Evolutionary conservation across 2,329 filamentous ascomycete genomes (phyloP).

Genomic region (Penicillium sclerotiorum): DNA sequence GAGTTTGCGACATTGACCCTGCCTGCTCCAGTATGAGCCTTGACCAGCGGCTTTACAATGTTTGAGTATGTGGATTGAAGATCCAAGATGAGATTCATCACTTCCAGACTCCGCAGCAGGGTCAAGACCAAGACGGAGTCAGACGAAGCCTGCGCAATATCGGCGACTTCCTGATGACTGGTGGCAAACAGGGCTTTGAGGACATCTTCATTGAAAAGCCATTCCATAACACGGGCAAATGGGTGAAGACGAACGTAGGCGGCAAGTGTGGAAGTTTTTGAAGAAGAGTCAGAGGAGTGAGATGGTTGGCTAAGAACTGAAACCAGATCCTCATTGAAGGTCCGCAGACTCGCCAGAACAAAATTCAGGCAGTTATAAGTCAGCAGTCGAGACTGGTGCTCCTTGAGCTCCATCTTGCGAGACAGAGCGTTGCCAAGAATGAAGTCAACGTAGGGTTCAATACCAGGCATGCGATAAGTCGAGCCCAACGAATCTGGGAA

Average conservation of each 20-base stretch:
- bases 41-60: slow-evolving; percentile 78
- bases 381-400: slow-evolving; percentile 71
- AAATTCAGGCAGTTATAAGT: slow-evolving; percentile 83
- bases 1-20: slow-evolving; percentile 69
- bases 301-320: slow-evolving; percentile 79
- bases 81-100: slow-evolving; percentile 80
- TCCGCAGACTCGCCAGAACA: slow-evolving; percentile 73
- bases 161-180: slow-evolving; percentile 73
- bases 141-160: slow-evolving; percentile 70
- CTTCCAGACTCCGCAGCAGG: slow-evolving; percentile 76
- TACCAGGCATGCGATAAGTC: slow-evolving; percentile 76
- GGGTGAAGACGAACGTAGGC: slow-evolving; percentile 87
- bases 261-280: slow-evolving; percentile 72
- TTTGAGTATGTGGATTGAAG: slow-evolving; percentile 90
- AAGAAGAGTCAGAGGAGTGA: slow-evolving; percentile 72
- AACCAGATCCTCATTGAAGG: slow-evolving; percentile 93
- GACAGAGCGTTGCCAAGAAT: slow-evolving; percentile 78
- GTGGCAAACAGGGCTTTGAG: slow-evolving; percentile 76
- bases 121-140: slow-evolving; percentile 82
- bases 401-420: slow-evolving; percentile 67
- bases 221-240: slow-evolving; percentile 94
- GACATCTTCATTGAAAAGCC: slow-evolving; percentile 93
- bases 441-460: slow-evolving; percentile 92
- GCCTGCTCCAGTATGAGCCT: slow-evolving; percentile 63
- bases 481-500: slow-evolving; percentile 86